phyloP scores from a whole-genome alignment of 2,329 filamentous ascomycete species.

The Colletotrichum sp. region DNA sequence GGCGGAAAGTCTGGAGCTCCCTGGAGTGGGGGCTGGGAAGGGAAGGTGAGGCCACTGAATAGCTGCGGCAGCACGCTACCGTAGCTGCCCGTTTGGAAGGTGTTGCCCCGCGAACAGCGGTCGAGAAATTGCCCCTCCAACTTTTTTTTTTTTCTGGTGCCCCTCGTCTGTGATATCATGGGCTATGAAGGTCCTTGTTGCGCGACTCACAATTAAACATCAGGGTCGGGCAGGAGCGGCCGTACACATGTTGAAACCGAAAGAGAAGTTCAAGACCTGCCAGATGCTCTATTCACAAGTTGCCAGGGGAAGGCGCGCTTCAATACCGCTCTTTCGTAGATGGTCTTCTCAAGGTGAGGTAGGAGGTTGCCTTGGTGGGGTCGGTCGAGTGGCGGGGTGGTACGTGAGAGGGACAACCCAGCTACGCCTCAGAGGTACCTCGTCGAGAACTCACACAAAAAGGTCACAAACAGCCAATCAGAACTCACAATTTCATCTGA shows the following conservation, averaged over 20 bases:
- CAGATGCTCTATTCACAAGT: neutral
- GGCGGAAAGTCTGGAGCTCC: neutral
- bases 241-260: rapidly evolving
- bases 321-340: slow-evolving; percentile 5
- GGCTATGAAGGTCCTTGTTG: neutral
- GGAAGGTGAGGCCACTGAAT: neutral
- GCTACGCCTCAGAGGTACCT: neutral
- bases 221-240: neutral
- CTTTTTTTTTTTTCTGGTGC: neutral
- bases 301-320: neutral
- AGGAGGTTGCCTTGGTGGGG: neutral
- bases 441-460: neutral
- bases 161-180: slow-evolving; percentile 3
- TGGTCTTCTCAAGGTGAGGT: neutral
- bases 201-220: neutral
- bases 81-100: slow-evolving; percentile 8
- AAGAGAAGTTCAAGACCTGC: rapidly evolving
- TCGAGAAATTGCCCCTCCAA: slow-evolving; percentile 5
- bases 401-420: neutral
- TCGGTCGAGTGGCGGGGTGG: neutral
- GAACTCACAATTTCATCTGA: neutral
- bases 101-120: slow-evolving; percentile 15
- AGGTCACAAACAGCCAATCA: neutral
- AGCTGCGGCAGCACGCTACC: neutral
- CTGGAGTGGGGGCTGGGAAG: neutral